phyloP scores from a whole-genome alignment of 768 basidiomycete species.

The Albatrellus ellisii region DNA sequence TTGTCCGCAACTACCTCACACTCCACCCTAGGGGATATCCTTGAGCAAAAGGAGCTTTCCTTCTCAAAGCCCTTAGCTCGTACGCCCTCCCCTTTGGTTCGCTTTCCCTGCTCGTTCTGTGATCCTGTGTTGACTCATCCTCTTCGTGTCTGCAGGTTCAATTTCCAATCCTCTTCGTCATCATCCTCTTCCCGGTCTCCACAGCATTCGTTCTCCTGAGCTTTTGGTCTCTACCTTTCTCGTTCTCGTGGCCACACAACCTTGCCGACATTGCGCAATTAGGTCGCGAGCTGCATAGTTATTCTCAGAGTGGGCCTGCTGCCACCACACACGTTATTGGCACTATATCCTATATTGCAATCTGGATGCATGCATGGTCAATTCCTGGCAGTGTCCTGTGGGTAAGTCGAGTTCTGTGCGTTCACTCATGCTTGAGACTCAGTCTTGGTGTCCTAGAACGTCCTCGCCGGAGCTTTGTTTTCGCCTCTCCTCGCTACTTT shows the following conservation, averaged over 20 bases:
- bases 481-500: slow-evolving; percentile 73
- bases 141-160: slow-evolving; percentile 26
- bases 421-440: slow-evolving; percentile 2
- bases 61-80: slow-evolving; percentile 1
- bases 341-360: slow-evolving; percentile 70
- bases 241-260: slow-evolving; percentile 64
- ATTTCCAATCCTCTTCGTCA: slow-evolving; percentile 53
- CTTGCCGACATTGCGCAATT: slow-evolving; percentile 64
- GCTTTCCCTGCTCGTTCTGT: slow-evolving; percentile 4
- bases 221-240: slow-evolving; percentile 50
- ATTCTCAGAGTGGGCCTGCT: slow-evolving; percentile 54
- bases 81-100: slow-evolving; percentile 6
- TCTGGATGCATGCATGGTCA: slow-evolving; percentile 98
- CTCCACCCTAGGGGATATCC: slow-evolving; percentile 1
- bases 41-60: slow-evolving; percentile 2
- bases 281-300: slow-evolving; percentile 63
- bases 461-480: slow-evolving; percentile 78
- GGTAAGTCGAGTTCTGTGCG: slow-evolving; percentile 30
- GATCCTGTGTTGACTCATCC: too few species aligned
- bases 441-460: slow-evolving; percentile 42
- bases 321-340: slow-evolving; percentile 67
- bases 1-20: slow-evolving; percentile 6
- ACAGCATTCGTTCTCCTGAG: slow-evolving; percentile 35
- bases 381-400: slow-evolving; percentile 89
- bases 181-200: slow-evolving; percentile 60